These are phyloP conservation scores for Podospora didyma DNA, from an alignment of 495 filamentous ascomycete species.

Conservation along the genomic window DNA sequence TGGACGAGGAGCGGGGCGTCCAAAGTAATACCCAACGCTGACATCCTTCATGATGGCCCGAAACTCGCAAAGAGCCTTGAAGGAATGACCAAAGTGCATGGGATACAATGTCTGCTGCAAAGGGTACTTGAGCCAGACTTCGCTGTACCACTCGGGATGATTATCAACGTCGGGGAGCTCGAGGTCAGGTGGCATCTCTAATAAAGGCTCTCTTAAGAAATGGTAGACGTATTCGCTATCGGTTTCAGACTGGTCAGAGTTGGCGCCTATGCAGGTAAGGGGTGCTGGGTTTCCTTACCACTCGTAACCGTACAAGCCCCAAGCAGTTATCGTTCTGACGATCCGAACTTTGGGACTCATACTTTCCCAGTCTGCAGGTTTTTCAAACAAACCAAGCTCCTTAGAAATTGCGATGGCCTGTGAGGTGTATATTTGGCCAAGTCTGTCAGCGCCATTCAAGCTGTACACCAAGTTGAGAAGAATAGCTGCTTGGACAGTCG, in stretches of 20 bases:
- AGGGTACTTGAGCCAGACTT: conserved; percentile 30
- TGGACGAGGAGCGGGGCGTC: not conserved
- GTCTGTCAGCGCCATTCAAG: conserved; percentile 24
- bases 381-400: conserved; percentile 14
- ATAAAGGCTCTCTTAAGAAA: conserved; percentile 16
- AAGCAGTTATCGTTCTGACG: conserved; percentile 25
- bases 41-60: conserved; percentile 20
- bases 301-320: conserved; percentile 26
- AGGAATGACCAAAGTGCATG: conserved; percentile 11
- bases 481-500: conserved; percentile 23
- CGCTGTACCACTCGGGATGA: conserved; percentile 25
- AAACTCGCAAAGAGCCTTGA: conserved; percentile 23
- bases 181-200: conserved; percentile 17
- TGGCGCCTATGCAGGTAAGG: not conserved
- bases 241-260: not conserved
- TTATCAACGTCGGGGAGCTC: conserved; percentile 22
- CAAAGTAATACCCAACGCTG: not conserved
- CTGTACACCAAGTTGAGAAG: conserved; percentile 20
- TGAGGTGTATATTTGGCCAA: conserved; percentile 20
- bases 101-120: conserved; percentile 14
- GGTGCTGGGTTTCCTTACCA: conserved; percentile 12
- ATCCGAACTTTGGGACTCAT: conserved; percentile 9
- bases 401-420: conserved; percentile 17
- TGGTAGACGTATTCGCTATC: conserved; percentile 15
- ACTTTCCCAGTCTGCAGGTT: not conserved